Percentiles rank a stretch among this genome's conserved stretches.
phyloP scores from a whole-genome alignment of 345 rosid species.

The Mallotus nudiflorus region DNA sequence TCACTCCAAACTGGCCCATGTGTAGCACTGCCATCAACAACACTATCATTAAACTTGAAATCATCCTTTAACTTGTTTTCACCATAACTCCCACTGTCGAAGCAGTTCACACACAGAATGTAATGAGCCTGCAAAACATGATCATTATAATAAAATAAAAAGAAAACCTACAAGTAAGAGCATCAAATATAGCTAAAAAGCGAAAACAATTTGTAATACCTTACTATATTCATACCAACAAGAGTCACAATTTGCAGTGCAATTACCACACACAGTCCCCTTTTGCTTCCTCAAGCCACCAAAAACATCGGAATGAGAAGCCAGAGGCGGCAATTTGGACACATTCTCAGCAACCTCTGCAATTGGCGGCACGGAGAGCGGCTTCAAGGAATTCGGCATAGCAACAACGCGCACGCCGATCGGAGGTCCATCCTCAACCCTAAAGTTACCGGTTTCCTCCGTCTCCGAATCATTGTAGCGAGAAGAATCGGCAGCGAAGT shows the following conservation, averaged over 20 bases:
- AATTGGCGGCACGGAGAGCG: constrained; percentile 47
- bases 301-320: constrained; percentile 78
- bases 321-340: constrained; percentile 56
- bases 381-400: constrained; percentile 63
- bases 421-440: constrained; percentile 68
- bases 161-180: neutral
- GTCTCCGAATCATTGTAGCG: constrained; percentile 28
- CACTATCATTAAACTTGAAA: constrained; percentile 48
- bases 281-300: constrained; percentile 37
- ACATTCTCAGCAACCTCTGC: constrained; percentile 32
- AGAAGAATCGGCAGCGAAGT: constrained; percentile 39
- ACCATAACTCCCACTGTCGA: constrained; percentile 52
- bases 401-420: constrained; percentile 75
- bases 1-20: constrained; percentile 72
- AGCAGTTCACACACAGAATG: constrained; percentile 63
- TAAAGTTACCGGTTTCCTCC: constrained; percentile 31
- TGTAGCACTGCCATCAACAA: constrained; percentile 12
- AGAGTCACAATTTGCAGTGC: constrained; percentile 53
- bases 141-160: neutral
- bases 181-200: neutral
- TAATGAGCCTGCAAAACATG: constrained; percentile 43
- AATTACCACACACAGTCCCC: constrained; percentile 46
- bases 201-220: constrained; percentile 34
- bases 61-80: constrained; percentile 58
- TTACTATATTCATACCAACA: constrained; percentile 51